These are phyloP conservation scores for Phytopythium delawarense DNA, from an alignment of 352 stramenopile genomes.

Conservation along the genomic window DNA sequence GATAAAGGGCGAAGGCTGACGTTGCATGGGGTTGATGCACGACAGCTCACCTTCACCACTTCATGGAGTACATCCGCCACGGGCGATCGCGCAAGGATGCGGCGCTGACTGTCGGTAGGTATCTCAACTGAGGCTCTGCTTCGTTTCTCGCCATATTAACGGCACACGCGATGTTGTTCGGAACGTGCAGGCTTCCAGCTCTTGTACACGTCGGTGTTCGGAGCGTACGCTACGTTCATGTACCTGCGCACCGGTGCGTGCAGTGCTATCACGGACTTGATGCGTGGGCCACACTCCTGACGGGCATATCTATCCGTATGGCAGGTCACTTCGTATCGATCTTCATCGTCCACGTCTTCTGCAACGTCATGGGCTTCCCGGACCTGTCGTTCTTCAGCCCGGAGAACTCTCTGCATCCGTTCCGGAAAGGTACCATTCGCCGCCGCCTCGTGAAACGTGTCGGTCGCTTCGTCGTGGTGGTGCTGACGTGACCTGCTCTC, in stretches of 20 bases:
- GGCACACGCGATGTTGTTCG: conserved; percentile 1
- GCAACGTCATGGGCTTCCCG: conserved; percentile 95
- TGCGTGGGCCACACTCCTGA: not conserved
- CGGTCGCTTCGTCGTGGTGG: not conserved
- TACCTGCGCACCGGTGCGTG: conserved; percentile 86
- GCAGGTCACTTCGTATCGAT: conserved; percentile 86
- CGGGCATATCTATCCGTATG: not conserved
- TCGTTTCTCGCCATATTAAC: not conserved
- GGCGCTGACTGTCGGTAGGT: conserved; percentile 71
- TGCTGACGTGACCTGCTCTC: not conserved
- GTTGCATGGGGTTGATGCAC: too few relatives aligned
- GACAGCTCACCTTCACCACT: conserved; percentile 81
- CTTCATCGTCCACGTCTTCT: conserved; percentile 91
- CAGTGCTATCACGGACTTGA: not conserved
- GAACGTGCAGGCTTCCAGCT: conserved; percentile 87
- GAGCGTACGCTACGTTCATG: conserved; percentile 92
- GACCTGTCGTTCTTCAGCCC: conserved; percentile 82
- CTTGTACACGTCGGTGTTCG: conserved; percentile 95
- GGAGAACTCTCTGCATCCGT: conserved; percentile 68
- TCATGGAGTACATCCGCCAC: conserved; percentile 76
- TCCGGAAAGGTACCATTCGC: conserved; percentile 52
- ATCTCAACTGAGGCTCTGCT: not conserved
- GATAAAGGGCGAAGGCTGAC: not conserved
- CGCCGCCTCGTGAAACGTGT: not conserved
- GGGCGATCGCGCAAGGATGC: conserved; percentile 66